phyloP scores from a whole-genome alignment of 345 rosid genomes.

The Acer campestre region DNA sequence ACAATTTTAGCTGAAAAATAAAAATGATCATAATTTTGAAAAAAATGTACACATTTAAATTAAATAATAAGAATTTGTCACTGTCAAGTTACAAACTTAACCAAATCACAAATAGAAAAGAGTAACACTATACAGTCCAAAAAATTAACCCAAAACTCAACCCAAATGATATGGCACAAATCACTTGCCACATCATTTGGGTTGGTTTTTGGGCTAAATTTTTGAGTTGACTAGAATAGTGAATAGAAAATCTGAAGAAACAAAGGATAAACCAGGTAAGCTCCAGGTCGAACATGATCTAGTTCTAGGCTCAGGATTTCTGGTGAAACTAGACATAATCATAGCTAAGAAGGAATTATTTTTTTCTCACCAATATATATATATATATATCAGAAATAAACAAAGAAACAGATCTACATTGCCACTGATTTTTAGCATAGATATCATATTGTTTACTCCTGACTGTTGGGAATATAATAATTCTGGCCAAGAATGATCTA shows the following conservation, averaged over 20 bases:
- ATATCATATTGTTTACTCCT: background rate
- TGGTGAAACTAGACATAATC: background rate
- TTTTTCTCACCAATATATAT: background rate
- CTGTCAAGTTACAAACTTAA: background rate
- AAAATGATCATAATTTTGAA: background rate
- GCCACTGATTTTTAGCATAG: background rate
- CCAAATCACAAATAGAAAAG: background rate
- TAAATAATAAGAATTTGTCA: background rate
- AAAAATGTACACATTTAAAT: background rate
- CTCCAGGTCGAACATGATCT: slow-evolving; percentile 2
- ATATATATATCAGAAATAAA: background rate
- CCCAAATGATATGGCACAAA: no score
- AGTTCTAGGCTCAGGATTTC: background rate
- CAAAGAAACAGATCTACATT: background rate
- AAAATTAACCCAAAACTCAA: no score
- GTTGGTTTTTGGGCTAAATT: no score
- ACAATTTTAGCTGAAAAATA: slow-evolving; percentile 5
- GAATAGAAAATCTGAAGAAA: background rate
- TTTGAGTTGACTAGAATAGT: no score
- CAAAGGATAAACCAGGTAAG: background rate
- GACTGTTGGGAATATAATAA: background rate
- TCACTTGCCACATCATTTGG: no score
- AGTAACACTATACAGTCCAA: no score
- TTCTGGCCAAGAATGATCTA: background rate
- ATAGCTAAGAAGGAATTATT: background rate